These are phyloP conservation scores for Alternaria gaisen DNA, from an alignment of 2,329 filamentous ascomycete genomes.

Conservation along the genomic window DNA sequence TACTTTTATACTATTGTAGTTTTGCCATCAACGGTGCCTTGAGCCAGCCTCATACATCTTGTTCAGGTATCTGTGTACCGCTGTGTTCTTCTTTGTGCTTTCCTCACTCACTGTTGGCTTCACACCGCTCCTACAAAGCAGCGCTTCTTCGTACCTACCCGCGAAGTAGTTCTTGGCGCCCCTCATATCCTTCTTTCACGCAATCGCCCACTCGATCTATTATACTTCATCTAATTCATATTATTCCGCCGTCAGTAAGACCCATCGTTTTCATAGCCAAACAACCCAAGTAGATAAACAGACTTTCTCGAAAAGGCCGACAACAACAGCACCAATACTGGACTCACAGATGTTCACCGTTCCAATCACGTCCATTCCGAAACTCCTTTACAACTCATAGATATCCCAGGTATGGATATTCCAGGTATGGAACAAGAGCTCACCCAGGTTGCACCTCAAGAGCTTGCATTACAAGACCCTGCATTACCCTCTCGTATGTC, in stretches of 20 bases:
- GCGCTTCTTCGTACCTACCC: neutral
- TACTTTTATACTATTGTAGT: neutral
- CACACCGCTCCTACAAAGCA: neutral
- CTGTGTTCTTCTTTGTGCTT: neutral
- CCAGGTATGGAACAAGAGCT: too few species aligned
- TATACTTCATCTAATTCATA: neutral
- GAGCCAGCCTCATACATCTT: neutral
- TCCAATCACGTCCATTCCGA: neutral
- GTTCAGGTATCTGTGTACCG: neutral
- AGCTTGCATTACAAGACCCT: neutral
- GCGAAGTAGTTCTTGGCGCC: slow-evolving; percentile 8
- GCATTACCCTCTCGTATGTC: neutral
- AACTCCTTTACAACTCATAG: neutral
- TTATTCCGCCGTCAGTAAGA: neutral
- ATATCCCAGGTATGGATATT: neutral
- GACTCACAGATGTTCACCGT: neutral
- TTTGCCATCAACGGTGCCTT: neutral
- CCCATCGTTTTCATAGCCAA: slow-evolving; percentile 11
- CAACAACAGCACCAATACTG: neutral
- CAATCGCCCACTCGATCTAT: neutral
- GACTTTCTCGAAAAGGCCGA: slow-evolving; percentile 22
- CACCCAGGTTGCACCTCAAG: neutral
- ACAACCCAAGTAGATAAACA: slow-evolving; percentile 10
- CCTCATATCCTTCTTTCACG: neutral
- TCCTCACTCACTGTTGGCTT: slow-evolving; percentile 1